These are phyloP conservation scores for Trichoderma sp. DNA, from an alignment of 2,329 filamentous ascomycete species.

Conservation along the genomic window DNA sequence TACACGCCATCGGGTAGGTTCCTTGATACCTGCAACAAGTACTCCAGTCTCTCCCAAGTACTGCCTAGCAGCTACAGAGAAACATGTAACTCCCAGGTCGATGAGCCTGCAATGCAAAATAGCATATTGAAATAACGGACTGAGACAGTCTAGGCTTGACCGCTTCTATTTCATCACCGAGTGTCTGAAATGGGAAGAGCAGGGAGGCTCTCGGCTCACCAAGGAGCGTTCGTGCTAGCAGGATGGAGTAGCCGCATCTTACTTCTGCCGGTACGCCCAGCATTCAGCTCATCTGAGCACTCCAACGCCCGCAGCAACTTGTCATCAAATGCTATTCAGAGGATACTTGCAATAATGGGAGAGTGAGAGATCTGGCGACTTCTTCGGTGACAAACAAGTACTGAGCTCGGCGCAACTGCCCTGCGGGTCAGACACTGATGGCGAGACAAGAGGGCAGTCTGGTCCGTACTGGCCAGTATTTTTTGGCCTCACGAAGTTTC, in stretches of 20 bases:
- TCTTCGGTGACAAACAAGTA: not conserved
- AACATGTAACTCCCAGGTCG: not conserved
- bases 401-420: slow-evolving; percentile 3
- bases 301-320: not conserved
- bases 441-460: not conserved
- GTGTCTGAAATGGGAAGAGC: not conserved
- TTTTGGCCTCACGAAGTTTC: not conserved
- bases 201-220: not conserved
- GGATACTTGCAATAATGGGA: not conserved
- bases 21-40: not conserved
- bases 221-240: not conserved
- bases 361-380: not conserved
- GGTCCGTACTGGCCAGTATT: not conserved
- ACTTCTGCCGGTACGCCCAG: not conserved
- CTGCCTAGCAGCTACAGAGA: not conserved
- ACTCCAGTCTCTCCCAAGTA: not conserved
- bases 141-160: slow-evolving; percentile 1
- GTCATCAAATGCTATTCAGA: not conserved
- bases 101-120: not conserved
- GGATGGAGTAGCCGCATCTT: not conserved
- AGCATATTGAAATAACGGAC: not conserved
- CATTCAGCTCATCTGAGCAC: not conserved
- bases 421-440: slow-evolving; percentile 1
- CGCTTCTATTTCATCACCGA: not conserved
- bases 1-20: not conserved